phyloP scores from a whole-genome alignment of 352 stramenopile species.

The Globisporangium recalcitrans region DNA sequence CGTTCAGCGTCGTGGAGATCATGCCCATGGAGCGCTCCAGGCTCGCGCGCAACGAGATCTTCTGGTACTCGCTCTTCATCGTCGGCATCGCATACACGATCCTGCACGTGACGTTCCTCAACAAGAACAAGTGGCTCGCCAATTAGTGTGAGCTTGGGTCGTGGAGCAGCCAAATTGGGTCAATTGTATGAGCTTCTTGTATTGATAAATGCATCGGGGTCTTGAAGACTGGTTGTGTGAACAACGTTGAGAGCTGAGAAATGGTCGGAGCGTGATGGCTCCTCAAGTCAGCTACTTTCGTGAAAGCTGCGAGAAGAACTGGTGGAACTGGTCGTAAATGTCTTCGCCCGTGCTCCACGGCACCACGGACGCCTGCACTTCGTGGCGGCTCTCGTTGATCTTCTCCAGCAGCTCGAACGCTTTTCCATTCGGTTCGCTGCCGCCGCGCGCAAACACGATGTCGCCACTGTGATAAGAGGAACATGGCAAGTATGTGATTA shows the following conservation, averaged over 20 bases:
- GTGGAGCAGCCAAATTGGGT: too few relatives aligned
- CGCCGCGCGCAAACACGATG: constrained; percentile 44
- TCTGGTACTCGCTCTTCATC: constrained; percentile 35
- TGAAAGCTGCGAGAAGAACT: constrained; percentile 17
- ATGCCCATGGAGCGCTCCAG: constrained; percentile 27
- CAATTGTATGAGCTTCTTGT: neutral
- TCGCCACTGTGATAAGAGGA: constrained; percentile 28
- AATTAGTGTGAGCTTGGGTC: neutral
- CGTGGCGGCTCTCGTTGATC: constrained; percentile 30
- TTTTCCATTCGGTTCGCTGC: constrained; percentile 17
- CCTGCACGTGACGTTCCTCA: constrained; percentile 46
- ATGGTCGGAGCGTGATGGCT: neutral
- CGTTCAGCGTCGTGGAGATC: constrained; percentile 44
- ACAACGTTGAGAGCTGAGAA: neutral
- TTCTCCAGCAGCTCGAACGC: constrained; percentile 30
- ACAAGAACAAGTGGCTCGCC: constrained; percentile 55
- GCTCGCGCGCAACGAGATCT: constrained; percentile 38
- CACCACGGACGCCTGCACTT: constrained; percentile 32
- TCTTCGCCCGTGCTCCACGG: constrained; percentile 48
- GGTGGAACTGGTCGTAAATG: constrained; percentile 33
- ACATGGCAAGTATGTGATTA: neutral
- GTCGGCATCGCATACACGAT: constrained; percentile 45
- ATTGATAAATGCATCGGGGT: neutral
- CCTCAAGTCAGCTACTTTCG: neutral
- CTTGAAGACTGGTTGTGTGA: neutral